Percentiles rank a stretch among this genome's conserved stretches.
These are phyloP conservation scores for Hamamelis virginiana DNA, from an alignment of 164 flowering plant species.

Conservation along the genomic window DNA sequence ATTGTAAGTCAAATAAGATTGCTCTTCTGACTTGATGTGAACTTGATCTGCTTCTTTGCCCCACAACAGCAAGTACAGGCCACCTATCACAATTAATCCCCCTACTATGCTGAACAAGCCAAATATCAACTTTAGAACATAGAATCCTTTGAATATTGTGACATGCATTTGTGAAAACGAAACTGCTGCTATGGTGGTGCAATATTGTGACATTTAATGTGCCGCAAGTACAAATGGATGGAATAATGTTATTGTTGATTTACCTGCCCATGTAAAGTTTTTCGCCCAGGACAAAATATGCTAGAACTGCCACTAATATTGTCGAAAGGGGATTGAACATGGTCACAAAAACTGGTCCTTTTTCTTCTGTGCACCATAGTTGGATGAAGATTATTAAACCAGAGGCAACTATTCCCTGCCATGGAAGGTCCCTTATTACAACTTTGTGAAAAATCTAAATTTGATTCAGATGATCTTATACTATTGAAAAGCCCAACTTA, in stretches of 20 bases:
- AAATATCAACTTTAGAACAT: neutral
- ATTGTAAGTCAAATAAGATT: conserved; percentile 5
- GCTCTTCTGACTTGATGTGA: conserved; percentile 22
- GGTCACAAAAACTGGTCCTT: conserved; percentile 84
- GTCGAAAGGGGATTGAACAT: conserved; percentile 82
- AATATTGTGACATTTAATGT: neutral
- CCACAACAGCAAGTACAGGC: conserved; percentile 76
- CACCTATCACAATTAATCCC: conserved; percentile 55
- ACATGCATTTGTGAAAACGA: neutral
- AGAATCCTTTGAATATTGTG: neutral
- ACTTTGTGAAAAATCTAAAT: neutral
- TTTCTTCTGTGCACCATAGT: conserved; percentile 75
- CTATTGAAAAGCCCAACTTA: conserved; percentile 27
- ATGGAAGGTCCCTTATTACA: conserved; percentile 1
- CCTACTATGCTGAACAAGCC: conserved; percentile 59
- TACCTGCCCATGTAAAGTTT: conserved; percentile 73
- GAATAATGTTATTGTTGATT: neutral
- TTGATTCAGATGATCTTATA: neutral
- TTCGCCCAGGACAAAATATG: conserved; percentile 73
- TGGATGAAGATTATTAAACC: conserved; percentile 58
- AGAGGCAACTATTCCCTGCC: conserved; percentile 70
- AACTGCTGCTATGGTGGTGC: neutral
- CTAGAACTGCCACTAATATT: conserved; percentile 53
- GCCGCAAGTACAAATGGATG: neutral
- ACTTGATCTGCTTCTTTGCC: conserved; percentile 66